phyloP scores from a whole-genome alignment of 108 stramenopile species.

The Heterococcus sp. region DNA sequence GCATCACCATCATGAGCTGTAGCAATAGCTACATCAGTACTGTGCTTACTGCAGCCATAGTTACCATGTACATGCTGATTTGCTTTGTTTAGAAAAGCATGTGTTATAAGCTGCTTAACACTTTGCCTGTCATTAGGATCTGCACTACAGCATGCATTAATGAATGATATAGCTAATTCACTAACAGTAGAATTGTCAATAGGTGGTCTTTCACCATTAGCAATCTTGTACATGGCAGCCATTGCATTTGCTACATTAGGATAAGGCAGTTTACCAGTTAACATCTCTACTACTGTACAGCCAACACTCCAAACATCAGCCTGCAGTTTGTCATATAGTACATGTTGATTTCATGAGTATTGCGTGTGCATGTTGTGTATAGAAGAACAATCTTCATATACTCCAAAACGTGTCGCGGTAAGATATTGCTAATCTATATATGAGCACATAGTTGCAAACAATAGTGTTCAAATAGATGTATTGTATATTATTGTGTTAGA shows the following conservation, averaged over 20 bases:
- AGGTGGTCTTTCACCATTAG: slow-evolving; percentile 12
- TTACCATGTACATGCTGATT: not conserved
- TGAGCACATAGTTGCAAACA: too few relatives aligned
- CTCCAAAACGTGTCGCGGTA: too few relatives aligned
- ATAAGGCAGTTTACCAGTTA: slow-evolving; percentile 62
- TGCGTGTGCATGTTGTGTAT: too few relatives aligned
- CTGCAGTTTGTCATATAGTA: too few relatives aligned
- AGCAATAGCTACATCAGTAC: not conserved
- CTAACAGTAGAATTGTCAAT: slow-evolving; percentile 15
- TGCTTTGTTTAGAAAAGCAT: slow-evolving; percentile 1
- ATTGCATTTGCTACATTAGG: slow-evolving; percentile 22
- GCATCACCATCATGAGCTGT: not conserved
- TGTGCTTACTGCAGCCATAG: not conserved
- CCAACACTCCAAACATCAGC: slow-evolving; percentile 70
- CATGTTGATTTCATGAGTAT: too few relatives aligned
- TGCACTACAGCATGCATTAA: slow-evolving; percentile 11
- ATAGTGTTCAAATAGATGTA: too few relatives aligned
- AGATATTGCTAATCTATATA: too few relatives aligned
- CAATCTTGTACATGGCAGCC: slow-evolving; percentile 40
- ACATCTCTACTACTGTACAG: slow-evolving; percentile 69
- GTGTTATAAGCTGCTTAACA: slow-evolving; percentile 22
- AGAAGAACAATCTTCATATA: too few relatives aligned
- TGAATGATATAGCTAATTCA: slow-evolving; percentile 10
- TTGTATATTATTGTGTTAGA: too few relatives aligned
- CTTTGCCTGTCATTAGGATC: slow-evolving; percentile 12